Conservation (phyloP, 1,139 yeast species). For the Starmera stellimalicola region DNA sequence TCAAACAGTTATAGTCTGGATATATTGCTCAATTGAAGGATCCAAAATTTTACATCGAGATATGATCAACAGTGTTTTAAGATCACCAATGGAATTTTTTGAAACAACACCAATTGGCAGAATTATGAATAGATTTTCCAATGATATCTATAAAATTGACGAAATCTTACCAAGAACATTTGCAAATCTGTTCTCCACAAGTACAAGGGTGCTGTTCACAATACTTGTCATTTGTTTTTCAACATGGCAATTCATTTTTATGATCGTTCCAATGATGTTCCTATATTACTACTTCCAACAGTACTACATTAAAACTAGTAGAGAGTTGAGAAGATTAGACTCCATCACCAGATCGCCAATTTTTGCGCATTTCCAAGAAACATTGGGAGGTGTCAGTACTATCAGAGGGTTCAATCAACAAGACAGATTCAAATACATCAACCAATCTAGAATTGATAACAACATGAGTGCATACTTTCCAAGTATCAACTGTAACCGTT, state of each 20-base stretch:
- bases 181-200: constrained; percentile 68
- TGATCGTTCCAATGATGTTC: constrained; percentile 61
- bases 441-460: constrained; percentile 69
- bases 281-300: constrained; percentile 81
- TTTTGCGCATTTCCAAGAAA: constrained; percentile 94
- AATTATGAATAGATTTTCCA: constrained; percentile 86
- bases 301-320: constrained; percentile 79
- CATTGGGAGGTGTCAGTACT: constrained; percentile 81
- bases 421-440: constrained; percentile 60
- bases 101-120: constrained; percentile 97
- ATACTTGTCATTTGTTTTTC: constrained; percentile 74
- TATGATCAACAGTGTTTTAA: constrained; percentile 73
- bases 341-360: constrained; percentile 91
- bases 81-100: constrained; percentile 96
- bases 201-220: constrained; percentile 70
- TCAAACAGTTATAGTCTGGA: constrained; percentile 70
- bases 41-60: constrained; percentile 67
- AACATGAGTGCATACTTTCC: constrained; percentile 93
- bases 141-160: constrained; percentile 88
- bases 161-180: constrained; percentile 80
- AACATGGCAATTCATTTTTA: constrained; percentile 76
- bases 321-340: constrained; percentile 92
- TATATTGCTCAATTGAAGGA: constrained; percentile 77
- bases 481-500: constrained; percentile 86
- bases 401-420: constrained; percentile 84